Conservation (phyloP, 1,284 basidiomycete species). For the Naganishia sp. region DNA sequence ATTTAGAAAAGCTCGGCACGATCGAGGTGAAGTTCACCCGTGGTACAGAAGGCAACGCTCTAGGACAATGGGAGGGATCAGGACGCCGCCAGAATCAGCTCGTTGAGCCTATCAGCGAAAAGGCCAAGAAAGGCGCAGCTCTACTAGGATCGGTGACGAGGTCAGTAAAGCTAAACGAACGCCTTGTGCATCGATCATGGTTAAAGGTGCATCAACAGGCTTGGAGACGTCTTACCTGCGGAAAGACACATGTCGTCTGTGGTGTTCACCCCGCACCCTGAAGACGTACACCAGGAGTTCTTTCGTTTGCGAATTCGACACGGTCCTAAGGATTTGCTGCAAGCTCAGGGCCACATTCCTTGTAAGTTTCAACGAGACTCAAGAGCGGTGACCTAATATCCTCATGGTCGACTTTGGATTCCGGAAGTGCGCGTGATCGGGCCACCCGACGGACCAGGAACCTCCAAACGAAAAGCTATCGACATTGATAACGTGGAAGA, state of each 20-base stretch:
- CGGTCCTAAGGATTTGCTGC: not conserved
- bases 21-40: too few species aligned
- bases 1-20: too few species aligned
- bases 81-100: not conserved
- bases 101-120: not conserved
- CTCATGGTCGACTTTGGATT: too few species aligned
- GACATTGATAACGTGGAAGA: not conserved
- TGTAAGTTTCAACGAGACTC: not conserved
- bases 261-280: not conserved
- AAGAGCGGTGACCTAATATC: too few species aligned
- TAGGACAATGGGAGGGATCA: not conserved
- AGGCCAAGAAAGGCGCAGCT: not conserved
- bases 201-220: not conserved
- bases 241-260: too few species aligned
- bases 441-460: not conserved
- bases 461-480: not conserved
- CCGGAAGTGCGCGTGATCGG: not conserved
- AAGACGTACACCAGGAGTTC: not conserved
- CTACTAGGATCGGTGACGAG: not conserved
- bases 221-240: not conserved
- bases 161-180: not conserved
- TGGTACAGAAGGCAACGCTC: too few species aligned
- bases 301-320: not conserved
- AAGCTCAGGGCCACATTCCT: not conserved
- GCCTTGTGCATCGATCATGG: not conserved